Evolutionary conservation across 2,329 filamentous ascomycete genomes (phyloP).

Genomic region (Aspergillus arachidicola): DNA sequence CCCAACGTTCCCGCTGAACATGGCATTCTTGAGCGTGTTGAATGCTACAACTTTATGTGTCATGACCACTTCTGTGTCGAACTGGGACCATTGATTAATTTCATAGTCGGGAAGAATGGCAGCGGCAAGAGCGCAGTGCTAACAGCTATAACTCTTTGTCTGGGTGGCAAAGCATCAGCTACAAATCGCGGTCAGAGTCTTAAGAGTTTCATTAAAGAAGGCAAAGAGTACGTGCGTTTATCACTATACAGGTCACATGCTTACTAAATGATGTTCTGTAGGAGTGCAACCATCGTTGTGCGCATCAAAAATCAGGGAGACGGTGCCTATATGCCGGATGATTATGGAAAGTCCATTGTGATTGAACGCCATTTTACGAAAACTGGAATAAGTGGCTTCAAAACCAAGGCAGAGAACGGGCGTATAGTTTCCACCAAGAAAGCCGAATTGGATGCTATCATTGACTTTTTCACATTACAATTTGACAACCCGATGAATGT

Average conservation of each 20-base stretch:
- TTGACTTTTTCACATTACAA: conserved; percentile 89
- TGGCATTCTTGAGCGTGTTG: conserved; percentile 85
- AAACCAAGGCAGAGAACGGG: conserved; percentile 73
- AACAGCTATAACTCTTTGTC: conserved; percentile 87
- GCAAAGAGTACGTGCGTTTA: conserved; percentile 63
- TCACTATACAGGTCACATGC: neutral
- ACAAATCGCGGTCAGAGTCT: conserved; percentile 91
- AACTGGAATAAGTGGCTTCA: conserved; percentile 77
- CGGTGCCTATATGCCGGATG: conserved; percentile 78
- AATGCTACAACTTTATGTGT: conserved; percentile 95
- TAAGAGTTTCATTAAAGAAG: conserved; percentile 89
- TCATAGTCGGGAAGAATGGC: conserved; percentile 96
- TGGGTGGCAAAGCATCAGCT: conserved; percentile 90
- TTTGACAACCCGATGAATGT: conserved; percentile 97
- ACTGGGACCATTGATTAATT: conserved; percentile 94
- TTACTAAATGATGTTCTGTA: conserved; percentile 23
- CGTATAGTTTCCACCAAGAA: conserved; percentile 79
- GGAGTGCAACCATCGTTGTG: conserved; percentile 68
- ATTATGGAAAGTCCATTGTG: conserved; percentile 82
- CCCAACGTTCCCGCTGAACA: conserved; percentile 78
- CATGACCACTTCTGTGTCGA: conserved; percentile 79
- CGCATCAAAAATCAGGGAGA: conserved; percentile 88
- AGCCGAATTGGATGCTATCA: conserved; percentile 85
- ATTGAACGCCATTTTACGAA: conserved; percentile 88
- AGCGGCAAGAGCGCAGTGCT: conserved; percentile 96